Base-by-base conservation (phyloP, 2,329 filamentous ascomycete genomes). In the Exophiala mesophila region DNA sequence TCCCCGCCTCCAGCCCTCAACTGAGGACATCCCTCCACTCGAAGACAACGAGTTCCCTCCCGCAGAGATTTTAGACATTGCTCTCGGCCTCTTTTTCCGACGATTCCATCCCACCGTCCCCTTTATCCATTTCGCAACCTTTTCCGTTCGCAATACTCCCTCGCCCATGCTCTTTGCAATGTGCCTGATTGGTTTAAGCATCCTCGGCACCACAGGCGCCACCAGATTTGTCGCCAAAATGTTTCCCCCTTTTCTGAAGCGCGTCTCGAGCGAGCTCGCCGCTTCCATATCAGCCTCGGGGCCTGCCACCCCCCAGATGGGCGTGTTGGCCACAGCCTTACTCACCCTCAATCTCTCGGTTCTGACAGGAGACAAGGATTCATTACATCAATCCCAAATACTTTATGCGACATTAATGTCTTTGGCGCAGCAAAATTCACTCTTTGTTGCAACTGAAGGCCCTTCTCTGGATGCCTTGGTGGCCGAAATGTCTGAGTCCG, bases 61-160 rank as follows among this genome's bases (percentile, higher is more conserved):
- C 2, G 68, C 71, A 3, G 72, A 76, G 49, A 70, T 75, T 5
- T 58, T 76, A 8, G 72, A 76, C 44, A 74, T 75, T 55, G 70
- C 71, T 6, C 55, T 76, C 15, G 72, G 76, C 52, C 65, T 74
- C 40, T 76, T 72, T 50, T 72, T 76, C 45, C 70, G 72, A 35
- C 70, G 71, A 24, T 75, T 75, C 44, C 71, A 76, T 41, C 69
- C 71, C 1, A 66, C 72, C 3, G 63, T 74, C 24, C 72, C 72
- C 1, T 73, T 76, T 46, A 68, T 76, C 5, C 73, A 76, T 52
- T 62, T 72, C 10, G 71, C 73, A 2, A 73, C 72, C 0, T 76
- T 76, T 47, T 69, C 66, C 10, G 70, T 71, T 1, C 71, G 69
- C 37, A 68, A 67, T 31, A 67, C 70, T 3, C 65, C 66, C 15